Evolutionary conservation across 257 asterid species (phyloP), one percentile per base, ranked within the genome.

Genomic region (Solanum megistacrolobum): DNA sequence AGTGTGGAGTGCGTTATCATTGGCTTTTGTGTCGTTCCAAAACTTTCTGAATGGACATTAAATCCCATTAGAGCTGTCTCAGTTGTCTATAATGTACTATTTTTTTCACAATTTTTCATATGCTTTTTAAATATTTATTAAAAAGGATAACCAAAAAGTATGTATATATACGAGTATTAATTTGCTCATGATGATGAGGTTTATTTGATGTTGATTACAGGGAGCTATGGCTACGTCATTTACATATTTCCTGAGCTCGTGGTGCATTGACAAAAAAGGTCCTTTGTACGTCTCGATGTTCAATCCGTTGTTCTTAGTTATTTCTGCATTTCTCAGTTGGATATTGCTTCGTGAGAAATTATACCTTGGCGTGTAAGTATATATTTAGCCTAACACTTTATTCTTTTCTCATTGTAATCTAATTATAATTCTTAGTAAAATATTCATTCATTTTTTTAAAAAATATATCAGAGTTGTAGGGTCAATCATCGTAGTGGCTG

Each of bases 241-340:
- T 7, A 75, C 87, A 66, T 85, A 66, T 85, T 85, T 18, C 1
- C 43, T 85, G 12, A 85, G 75, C 65, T 85, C 71, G 8, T 86
- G 83, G 43, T 86, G 88, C 55, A 86, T 86, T 5, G 87, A 85
- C 2, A 85, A 68, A 39, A 85, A 85, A 13, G 87, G 81, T 2
- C 87, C 87, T 25, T 66, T 85, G 10, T 85, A 85, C 20, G 87
- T 85, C 0, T 66, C 87, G 6, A 96, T 96, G 65, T 96, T 96
- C 90, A 94, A 94, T 89, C 99, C 99, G 0, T 89, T 94, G 93
- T 89, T 94, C 25, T 96, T 96, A 1, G 96, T 96, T 36, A 93
- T 96, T 31, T 98, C 95, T 60, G 98, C 98, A 13, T 78, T 94
- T 48, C 94, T 96, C 81, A 96, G 98, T 16, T 96, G 99, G 98